Percentiles rank a stretch among this genome's conserved stretches.
Conservation (phyloP, 2,329 filamentous ascomycete species). For the Cylindrodendrum hubeiense region DNA sequence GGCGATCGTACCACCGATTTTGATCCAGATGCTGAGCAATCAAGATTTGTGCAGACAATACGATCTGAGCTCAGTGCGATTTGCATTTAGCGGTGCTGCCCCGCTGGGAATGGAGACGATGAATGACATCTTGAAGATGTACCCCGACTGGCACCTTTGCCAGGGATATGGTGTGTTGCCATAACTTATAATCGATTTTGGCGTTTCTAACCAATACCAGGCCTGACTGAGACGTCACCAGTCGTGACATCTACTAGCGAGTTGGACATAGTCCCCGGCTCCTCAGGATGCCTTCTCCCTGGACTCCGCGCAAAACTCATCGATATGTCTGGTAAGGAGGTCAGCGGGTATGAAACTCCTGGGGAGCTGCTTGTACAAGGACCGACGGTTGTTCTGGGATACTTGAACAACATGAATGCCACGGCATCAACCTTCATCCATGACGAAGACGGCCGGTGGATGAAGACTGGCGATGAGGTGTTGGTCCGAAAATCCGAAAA, state of each 20-base stretch:
- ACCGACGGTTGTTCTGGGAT: constrained; percentile 83
- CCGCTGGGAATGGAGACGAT: constrained; percentile 79
- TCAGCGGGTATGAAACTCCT: constrained; percentile 76
- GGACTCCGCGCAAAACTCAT: constrained; percentile 74
- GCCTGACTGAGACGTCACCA: constrained; percentile 80
- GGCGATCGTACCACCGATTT: constrained; percentile 81
- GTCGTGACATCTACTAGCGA: constrained; percentile 70
- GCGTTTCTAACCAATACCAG: constrained; percentile 49
- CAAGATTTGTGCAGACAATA: constrained; percentile 70
- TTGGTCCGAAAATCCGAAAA: constrained; percentile 72
- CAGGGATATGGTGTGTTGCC: constrained; percentile 76
- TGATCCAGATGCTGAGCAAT: constrained; percentile 79
- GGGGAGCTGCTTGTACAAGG: constrained; percentile 86
- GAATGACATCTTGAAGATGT: constrained; percentile 69
- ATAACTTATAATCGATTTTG: too few species aligned
- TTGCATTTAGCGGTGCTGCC: constrained; percentile 79
- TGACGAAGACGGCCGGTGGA: constrained; percentile 77
- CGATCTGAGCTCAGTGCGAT: constrained; percentile 75
- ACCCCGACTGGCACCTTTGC: constrained; percentile 73
- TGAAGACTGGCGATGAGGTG: constrained; percentile 89
- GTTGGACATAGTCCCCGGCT: constrained; percentile 75
- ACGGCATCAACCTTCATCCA: constrained; percentile 82
- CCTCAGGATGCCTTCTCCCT: constrained; percentile 76
- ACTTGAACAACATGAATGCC: constrained; percentile 87
- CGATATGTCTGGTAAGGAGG: constrained; percentile 74